phyloP scores from a whole-genome alignment of 164 flowering plant species.

The Euptelea pleiosperma region DNA sequence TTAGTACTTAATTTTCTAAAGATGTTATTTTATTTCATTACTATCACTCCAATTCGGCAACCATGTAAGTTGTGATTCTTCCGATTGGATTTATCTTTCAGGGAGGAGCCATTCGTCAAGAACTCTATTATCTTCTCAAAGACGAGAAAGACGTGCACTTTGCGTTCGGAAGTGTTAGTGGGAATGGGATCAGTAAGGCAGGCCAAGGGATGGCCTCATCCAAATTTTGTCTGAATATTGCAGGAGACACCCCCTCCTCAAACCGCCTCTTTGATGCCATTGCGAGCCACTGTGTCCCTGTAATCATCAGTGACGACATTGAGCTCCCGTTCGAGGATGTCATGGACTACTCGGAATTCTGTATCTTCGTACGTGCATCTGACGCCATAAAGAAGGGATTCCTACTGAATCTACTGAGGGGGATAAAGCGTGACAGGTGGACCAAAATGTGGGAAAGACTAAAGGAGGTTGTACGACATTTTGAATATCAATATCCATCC shows the following conservation, averaged over 20 bases:
- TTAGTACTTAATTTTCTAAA: neutral
- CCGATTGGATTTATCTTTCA: constrained; percentile 20
- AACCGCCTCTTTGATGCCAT: constrained; percentile 92
- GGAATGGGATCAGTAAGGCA: constrained; percentile 54
- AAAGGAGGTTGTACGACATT: constrained; percentile 52
- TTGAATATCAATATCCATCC: constrained; percentile 78
- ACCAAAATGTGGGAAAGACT: constrained; percentile 72
- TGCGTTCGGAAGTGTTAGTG: constrained; percentile 54
- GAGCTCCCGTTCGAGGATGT: constrained; percentile 91
- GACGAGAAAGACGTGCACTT: constrained; percentile 86
- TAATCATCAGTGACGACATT: constrained; percentile 83
- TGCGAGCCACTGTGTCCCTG: constrained; percentile 84
- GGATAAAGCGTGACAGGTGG: constrained; percentile 55
- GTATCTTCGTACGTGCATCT: constrained; percentile 59
- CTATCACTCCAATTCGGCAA: neutral
- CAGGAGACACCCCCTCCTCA: constrained; percentile 94
- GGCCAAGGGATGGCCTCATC: constrained; percentile 79
- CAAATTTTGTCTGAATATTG: constrained; percentile 82
- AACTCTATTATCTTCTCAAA: constrained; percentile 77
- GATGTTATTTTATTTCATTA: neutral
- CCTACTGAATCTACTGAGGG: constrained; percentile 61
- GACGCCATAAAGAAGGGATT: constrained; percentile 63
- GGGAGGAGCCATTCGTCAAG: constrained; percentile 87
- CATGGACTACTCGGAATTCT: constrained; percentile 74
- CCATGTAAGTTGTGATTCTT: neutral